Evolutionary conservation across 768 basidiomycete genomes (phyloP).

Genomic region (Psilocybe sp.): DNA sequence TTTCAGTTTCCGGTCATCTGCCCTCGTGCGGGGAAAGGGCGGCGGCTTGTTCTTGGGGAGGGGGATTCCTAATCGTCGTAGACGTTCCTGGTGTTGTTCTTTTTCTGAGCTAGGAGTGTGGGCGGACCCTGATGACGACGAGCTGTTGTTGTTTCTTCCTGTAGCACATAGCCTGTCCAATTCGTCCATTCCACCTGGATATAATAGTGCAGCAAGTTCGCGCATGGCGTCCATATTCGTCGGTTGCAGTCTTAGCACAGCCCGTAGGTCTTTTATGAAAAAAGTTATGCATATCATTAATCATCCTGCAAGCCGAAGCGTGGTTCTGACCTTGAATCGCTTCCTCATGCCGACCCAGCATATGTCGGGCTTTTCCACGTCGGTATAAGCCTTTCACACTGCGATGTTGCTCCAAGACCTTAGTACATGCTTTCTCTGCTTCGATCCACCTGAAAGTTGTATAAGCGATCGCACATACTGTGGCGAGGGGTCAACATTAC

Average conservation of each 20-base stretch:
- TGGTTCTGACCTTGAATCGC: conserved; percentile 52
- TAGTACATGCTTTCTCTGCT: conserved; percentile 69
- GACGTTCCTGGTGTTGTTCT: conserved; percentile 16
- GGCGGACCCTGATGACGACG: conserved; percentile 19
- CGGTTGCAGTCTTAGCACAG: conserved; percentile 60
- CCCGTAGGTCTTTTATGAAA: conserved; percentile 49
- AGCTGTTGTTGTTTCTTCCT: conserved; percentile 12
- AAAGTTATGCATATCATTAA: not conserved
- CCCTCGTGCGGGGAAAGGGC: conserved; percentile 49
- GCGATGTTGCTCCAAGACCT: conserved; percentile 60
- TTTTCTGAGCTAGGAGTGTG: conserved; percentile 9
- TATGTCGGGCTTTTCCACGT: conserved; percentile 63
- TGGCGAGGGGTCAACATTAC: conserved; percentile 36
- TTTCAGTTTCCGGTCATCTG: conserved; percentile 54
- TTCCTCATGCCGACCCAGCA: conserved; percentile 53
- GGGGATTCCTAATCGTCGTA: conserved; percentile 33
- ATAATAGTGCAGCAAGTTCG: conserved; percentile 47
- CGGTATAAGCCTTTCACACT: conserved; percentile 72
- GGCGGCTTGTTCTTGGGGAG: conserved; percentile 44
- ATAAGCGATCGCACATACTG: conserved; percentile 4
- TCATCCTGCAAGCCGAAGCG: not conserved
- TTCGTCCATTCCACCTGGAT: conserved; percentile 16
- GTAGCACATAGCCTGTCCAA: conserved; percentile 8
- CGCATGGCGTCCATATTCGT: conserved; percentile 58
- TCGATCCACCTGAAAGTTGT: conserved; percentile 55